These are phyloP conservation scores for Ajuga chamaepitys DNA, from an alignment of 257 asterid genomes.

Conservation along the genomic window DNA sequence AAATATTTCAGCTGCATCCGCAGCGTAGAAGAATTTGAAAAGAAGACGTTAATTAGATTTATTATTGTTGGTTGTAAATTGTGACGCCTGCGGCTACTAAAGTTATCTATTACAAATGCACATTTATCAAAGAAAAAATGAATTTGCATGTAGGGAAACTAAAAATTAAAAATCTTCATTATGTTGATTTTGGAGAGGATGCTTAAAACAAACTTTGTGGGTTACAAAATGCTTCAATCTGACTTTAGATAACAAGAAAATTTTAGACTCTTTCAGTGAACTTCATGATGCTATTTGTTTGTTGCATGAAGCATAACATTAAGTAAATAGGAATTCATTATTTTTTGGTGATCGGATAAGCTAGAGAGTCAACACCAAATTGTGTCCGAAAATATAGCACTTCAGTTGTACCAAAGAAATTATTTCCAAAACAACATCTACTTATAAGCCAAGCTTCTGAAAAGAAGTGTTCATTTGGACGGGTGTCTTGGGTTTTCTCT, in stretches of 20 bases:
- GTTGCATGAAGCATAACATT: too few relatives aligned
- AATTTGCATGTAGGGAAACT: background rate
- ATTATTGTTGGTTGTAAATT: too few relatives aligned
- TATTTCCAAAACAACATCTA: constrained; percentile 5
- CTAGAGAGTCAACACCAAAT: background rate
- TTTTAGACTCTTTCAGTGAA: constrained; percentile 1
- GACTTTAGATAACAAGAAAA: background rate
- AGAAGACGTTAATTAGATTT: background rate
- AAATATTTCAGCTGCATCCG: background rate
- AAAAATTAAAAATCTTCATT: too few relatives aligned
- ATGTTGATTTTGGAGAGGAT: background rate
- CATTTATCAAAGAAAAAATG: background rate
- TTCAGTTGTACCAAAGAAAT: background rate
- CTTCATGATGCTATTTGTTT: too few relatives aligned
- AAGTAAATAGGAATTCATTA: background rate
- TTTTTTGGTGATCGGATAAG: background rate
- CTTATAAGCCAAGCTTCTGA: constrained; percentile 16
- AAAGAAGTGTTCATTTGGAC: constrained; percentile 12
- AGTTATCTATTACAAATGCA: background rate
- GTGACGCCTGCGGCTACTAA: too few relatives aligned
- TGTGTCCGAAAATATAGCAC: background rate
- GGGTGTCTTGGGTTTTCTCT: constrained; percentile 9
- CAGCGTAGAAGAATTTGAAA: background rate
- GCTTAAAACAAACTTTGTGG: background rate
- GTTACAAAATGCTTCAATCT: background rate